Evolutionary conservation across 2,329 filamentous ascomycete species (phyloP), one percentile per base, ranked within the genome.

Genomic region (Ascochyta pisi): DNA sequence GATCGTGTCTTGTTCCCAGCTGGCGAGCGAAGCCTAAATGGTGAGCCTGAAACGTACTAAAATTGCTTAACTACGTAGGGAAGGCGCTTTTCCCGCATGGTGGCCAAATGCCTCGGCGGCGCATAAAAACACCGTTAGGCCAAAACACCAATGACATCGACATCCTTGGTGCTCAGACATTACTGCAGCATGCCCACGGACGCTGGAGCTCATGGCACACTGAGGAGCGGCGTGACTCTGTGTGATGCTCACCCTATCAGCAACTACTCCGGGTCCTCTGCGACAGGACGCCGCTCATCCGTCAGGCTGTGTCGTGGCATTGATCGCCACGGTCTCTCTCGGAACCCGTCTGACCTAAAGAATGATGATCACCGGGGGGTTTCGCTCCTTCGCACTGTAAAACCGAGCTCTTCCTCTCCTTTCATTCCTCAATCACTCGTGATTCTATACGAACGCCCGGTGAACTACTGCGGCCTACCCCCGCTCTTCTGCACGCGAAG

Each of bases 101-200:
- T 35, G 34, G 34, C 33, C 34, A 50, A 55, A 55, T 49, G 50
- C 45, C 41, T 46, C 53, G 53, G 53, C 40, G 43, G 46, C 44
- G 43, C 53, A 48, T 56, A 19, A 57, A 59, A 39, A 29, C 49
- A 39, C 45, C 50, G 47, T 26, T n/a, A 47, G 44, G 55, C 35
- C 56, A 57, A 64, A 64, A 64, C 61, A 64, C 52, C 59, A 60
- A 54, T 48, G 22, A 54, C 56, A 29, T 53, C 50, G 46, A 40
- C 44, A 38, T 41, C 44, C 47, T 40, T 50, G 45, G 49, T 38
- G 50, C 50, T 44, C 38, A 38, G 38, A 26, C 46, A 49, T 38
- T 45, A 29, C 37, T 46, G 50, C 50, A 42, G 26, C 23, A 31
- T 43, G 34, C 33, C 34, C 47, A 45, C 47, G 45, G 15, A 50